A percentile compares a stretch with the other conserved stretches of the same genome.
Conservation (phyloP, 2,329 filamentous ascomycete genomes). For the Huntiella decipiens region DNA sequence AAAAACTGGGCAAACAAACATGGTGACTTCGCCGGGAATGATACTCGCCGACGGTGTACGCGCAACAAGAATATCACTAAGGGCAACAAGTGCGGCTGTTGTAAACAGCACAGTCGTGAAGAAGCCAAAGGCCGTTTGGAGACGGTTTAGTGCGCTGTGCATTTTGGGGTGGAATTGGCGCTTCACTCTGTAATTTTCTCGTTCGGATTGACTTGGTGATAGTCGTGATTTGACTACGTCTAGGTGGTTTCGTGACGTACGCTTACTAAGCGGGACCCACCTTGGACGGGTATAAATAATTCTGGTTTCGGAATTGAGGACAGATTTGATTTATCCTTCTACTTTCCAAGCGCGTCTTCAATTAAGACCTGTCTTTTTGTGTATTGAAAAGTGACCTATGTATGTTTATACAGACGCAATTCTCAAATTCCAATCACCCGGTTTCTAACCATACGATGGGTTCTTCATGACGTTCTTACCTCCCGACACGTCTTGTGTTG, state of each 20-base stretch:
- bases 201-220: not conserved
- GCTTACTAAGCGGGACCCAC: no score
- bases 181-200: not conserved
- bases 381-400: no score
- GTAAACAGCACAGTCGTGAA: slow-evolving; percentile 86
- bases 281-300: no score
- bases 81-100: slow-evolving; percentile 60
- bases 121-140: slow-evolving; percentile 91
- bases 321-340: no score
- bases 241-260: no score
- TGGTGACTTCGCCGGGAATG: slow-evolving; percentile 58
- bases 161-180: slow-evolving; percentile 31
- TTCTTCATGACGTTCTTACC: slow-evolving; percentile 8
- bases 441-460: slow-evolving; percentile 10
- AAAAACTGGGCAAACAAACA: slow-evolving; percentile 36
- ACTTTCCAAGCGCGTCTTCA: no score
- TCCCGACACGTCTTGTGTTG: slow-evolving; percentile 8
- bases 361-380: no score
- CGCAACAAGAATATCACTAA: slow-evolving; percentile 53
- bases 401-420: no score
- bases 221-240: not conserved
- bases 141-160: slow-evolving; percentile 70
- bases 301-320: no score
- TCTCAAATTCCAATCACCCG: slow-evolving; percentile 4
- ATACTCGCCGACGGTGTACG: slow-evolving; percentile 46